These are phyloP conservation scores for Myrica gale DNA, from an alignment of 306 rosid species.

Conservation along the genomic window DNA sequence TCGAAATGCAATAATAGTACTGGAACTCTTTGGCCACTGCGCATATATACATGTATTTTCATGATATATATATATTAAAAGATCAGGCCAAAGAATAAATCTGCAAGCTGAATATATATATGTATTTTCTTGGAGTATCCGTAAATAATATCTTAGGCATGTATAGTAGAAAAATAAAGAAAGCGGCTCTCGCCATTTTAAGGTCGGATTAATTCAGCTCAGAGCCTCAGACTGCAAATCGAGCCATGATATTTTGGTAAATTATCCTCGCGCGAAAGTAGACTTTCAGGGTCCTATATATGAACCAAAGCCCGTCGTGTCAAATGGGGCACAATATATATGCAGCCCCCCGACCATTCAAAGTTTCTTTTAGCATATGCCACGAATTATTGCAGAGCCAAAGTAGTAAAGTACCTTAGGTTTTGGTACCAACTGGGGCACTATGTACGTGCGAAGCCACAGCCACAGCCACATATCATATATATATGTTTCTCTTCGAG, in stretches of 20 bases:
- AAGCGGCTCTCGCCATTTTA: background rate
- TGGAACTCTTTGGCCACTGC: no score
- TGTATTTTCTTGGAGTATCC: no score
- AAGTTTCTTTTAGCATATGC: background rate
- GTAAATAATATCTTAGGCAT: background rate
- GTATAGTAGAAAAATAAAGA: background rate
- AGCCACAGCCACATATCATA: background rate
- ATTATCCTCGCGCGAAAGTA: no score
- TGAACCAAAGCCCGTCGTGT: background rate
- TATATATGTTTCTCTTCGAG: background rate
- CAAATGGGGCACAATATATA: background rate
- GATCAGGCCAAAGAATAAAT: no score
- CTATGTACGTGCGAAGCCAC: background rate
- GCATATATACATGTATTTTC: no score
- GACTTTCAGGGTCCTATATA: no score
- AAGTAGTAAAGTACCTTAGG: no score
- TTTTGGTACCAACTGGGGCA: slow-evolving; percentile 1
- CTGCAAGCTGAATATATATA: no score
- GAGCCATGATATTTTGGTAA: no score
- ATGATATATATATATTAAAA: no score
- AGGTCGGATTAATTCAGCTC: no score
- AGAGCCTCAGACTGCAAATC: no score
- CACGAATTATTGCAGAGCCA: background rate
- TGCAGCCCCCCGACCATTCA: background rate
- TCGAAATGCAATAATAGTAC: background rate